phyloP scores from a whole-genome alignment of 2,329 filamentous ascomycete genomes.

The Xylariaceae sp. region DNA sequence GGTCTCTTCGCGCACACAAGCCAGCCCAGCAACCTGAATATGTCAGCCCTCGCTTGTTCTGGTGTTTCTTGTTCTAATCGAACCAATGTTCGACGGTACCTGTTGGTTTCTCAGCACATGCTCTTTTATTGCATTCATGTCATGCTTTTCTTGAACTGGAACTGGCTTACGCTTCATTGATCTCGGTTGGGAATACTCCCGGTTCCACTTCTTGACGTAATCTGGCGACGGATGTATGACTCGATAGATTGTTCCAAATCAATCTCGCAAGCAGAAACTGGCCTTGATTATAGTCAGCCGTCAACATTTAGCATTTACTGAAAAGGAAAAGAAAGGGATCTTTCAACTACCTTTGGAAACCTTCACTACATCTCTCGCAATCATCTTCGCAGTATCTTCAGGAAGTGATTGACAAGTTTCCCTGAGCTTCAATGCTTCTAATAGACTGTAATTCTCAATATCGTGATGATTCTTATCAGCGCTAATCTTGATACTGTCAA shows the following conservation, averaged over 20 bases:
- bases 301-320: too few species aligned
- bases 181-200: conserved; percentile 11
- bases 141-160: too few species aligned
- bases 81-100: conserved; percentile 1
- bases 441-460: conserved; percentile 24
- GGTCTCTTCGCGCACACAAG: conserved; percentile 36
- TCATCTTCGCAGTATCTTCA: background rate
- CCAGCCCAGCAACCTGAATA: conserved; percentile 34
- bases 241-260: conserved; percentile 10
- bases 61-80: conserved; percentile 1
- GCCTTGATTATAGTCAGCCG: too few species aligned
- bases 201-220: conserved; percentile 19
- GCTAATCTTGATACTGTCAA: conserved; percentile 19
- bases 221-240: conserved; percentile 7
- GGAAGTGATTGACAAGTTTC: background rate
- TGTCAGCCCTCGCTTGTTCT: conserved; percentile 10
- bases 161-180: conserved; percentile 19
- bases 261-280: conserved; percentile 15
- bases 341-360: conserved; percentile 1
- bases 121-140: background rate
- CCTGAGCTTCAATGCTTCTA: conserved; percentile 2
- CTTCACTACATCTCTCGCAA: background rate
- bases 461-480: conserved; percentile 26
- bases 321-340: too few species aligned
- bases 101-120: background rate